A percentile compares a stretch with the other conserved stretches of the same genome.
Evolutionary conservation across 2,329 filamentous ascomycete species (phyloP).

Genomic region (Fusarium chlamydosporum): DNA sequence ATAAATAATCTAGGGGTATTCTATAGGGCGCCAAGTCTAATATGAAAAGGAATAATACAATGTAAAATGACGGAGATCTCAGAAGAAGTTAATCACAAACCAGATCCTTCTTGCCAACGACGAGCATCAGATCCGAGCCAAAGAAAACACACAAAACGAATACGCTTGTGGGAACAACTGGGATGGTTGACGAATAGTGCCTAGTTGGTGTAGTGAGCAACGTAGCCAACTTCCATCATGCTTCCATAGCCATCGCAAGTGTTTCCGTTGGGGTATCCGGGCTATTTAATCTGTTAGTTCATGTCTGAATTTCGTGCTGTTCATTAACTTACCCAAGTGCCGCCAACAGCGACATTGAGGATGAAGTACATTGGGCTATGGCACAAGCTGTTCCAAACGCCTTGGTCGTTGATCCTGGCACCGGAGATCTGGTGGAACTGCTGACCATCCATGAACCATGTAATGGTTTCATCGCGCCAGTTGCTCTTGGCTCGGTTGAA

Average conservation of each 20-base stretch:
- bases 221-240: slow-evolving; percentile 65
- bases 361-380: slow-evolving; percentile 65
- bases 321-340: slow-evolving; percentile 60
- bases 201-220: slow-evolving; percentile 56
- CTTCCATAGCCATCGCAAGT: slow-evolving; percentile 61
- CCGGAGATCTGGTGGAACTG: slow-evolving; percentile 62
- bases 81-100: too few species aligned
- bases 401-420: slow-evolving; percentile 59
- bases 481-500: slow-evolving; percentile 61
- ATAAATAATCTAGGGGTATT: background rate
- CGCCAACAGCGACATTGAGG: slow-evolving; percentile 68
- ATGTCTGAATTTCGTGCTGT: fast-evolving
- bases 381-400: slow-evolving; percentile 62
- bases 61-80: fast-evolving
- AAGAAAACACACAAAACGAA: background rate
- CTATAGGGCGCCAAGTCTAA: background rate
- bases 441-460: slow-evolving; percentile 63
- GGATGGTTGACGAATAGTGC: fast-evolving
- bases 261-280: slow-evolving; percentile 60
- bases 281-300: slow-evolving; percentile 51
- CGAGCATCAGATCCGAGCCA: background rate
- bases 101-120: too few species aligned
- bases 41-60: background rate
- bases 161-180: background rate
- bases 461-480: slow-evolving; percentile 64